A percentile compares a stretch with the other conserved stretches of the same genome.
Evolutionary conservation across 768 basidiomycete species (phyloP).

Genomic region (Tephrocybe sp.): DNA sequence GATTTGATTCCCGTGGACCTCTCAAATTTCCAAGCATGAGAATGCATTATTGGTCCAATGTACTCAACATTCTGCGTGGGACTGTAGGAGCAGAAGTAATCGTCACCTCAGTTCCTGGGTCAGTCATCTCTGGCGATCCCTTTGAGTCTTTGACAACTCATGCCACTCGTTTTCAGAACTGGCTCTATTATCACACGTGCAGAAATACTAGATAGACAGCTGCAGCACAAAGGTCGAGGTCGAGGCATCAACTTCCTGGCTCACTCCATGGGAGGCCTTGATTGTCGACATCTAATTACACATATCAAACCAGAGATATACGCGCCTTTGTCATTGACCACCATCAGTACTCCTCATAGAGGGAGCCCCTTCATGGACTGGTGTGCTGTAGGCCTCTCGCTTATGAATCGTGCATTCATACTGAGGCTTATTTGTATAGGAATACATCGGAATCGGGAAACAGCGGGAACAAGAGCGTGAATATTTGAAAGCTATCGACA

Average conservation of each 20-base stretch:
- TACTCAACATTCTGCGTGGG: constrained; percentile 76
- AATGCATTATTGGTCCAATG: constrained; percentile 93
- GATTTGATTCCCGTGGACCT: constrained; percentile 90
- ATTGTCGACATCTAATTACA: constrained; percentile 90
- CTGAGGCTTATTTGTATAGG: constrained; percentile 39
- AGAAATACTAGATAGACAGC: constrained; percentile 67
- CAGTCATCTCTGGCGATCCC: constrained; percentile 24
- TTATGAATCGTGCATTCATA: not conserved
- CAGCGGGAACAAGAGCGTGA: constrained; percentile 40
- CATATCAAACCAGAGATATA: constrained; percentile 83
- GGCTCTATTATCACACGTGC: constrained; percentile 87
- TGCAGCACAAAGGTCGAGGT: constrained; percentile 65
- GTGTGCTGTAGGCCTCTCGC: constrained; percentile 82
- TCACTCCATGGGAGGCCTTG: constrained; percentile 98
- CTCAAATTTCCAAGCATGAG: constrained; percentile 78
- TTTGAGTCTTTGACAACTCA: not conserved
- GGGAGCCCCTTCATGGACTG: constrained; percentile 99
- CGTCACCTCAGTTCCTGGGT: constrained; percentile 94
- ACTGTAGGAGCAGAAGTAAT: constrained; percentile 93
- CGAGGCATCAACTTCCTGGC: constrained; percentile 91
- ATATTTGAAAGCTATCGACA: constrained; percentile 15
- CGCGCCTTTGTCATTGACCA: constrained; percentile 83
- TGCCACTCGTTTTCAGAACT: constrained; percentile 53
- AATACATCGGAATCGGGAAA: constrained; percentile 90
- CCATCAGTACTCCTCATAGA: constrained; percentile 90